Percentiles rank a stretch among this genome's conserved stretches.
Conservation (phyloP, 257 asterid species). For the Leptodermis oblonga region DNA sequence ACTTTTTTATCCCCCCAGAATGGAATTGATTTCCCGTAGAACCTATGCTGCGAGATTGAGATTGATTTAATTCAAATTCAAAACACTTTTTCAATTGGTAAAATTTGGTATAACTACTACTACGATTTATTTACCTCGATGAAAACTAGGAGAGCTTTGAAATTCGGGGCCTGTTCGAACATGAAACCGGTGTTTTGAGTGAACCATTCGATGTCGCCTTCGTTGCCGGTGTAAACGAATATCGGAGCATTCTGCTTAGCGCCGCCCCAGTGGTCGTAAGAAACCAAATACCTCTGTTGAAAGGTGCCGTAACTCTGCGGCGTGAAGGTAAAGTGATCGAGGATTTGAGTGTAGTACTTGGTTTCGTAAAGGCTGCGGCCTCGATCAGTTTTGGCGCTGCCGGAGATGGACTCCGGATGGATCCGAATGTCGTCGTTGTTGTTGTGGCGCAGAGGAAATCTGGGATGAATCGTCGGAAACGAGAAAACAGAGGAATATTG, state of each 20-base stretch:
- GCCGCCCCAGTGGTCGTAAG: conserved; percentile 71
- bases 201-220: conserved; percentile 91
- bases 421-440: conserved; percentile 3
- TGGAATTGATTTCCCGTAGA: conserved; percentile 81
- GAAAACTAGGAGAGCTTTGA: conserved; percentile 70
- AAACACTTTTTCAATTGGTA: too few species aligned
- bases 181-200: conserved; percentile 90
- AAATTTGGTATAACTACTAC: too few species aligned
- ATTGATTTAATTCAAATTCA: too few species aligned
- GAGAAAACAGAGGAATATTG: conserved; percentile 6
- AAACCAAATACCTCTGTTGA: conserved; percentile 75
- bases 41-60: conserved; percentile 86
- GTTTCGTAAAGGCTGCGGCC: conserved; percentile 33
- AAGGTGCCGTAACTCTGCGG: conserved; percentile 71
- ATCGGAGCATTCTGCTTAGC: conserved; percentile 53
- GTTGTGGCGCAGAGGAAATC: conserved; percentile 35
- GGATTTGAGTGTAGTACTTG: conserved; percentile 61
- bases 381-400: conserved; percentile 15
- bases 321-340: conserved; percentile 75
- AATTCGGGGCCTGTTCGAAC: conserved; percentile 70
- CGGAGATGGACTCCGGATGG: conserved; percentile 23
- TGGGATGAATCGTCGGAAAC: conserved; percentile 12
- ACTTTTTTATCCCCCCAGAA: conserved; percentile 50
- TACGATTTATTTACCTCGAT: conserved; percentile 88
- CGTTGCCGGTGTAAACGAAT: conserved; percentile 91